phyloP scores from a whole-genome alignment of 345 rosid species.

The Dimocarpus longan region DNA sequence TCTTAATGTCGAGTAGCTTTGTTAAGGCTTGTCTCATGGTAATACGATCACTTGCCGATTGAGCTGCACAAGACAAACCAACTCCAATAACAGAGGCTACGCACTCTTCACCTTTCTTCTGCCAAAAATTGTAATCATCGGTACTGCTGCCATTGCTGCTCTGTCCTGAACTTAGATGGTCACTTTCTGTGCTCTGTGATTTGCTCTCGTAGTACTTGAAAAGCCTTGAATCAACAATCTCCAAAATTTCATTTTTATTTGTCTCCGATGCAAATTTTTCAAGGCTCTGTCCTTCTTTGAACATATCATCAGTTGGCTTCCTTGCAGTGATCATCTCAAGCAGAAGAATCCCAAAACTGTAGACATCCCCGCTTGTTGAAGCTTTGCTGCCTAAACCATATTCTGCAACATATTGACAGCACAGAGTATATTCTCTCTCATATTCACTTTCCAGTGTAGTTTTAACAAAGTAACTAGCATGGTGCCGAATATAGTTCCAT shows the following conservation, averaged over 20 bases:
- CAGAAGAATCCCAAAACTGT: constrained; percentile 24
- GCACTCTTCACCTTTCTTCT: constrained; percentile 4
- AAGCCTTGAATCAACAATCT: constrained; percentile 18
- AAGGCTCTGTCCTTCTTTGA: constrained; percentile 23
- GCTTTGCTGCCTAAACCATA: constrained; percentile 24
- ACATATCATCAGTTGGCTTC: constrained; percentile 21
- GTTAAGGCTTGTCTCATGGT: constrained; percentile 25
- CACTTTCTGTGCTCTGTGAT: neutral
- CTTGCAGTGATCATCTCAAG: constrained; percentile 15
- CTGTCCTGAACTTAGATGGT: neutral
- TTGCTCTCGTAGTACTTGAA: neutral
- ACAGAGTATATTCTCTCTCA: neutral
- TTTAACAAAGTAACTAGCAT: too few relatives aligned
- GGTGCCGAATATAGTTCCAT: too few relatives aligned
- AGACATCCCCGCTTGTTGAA: constrained; percentile 29
- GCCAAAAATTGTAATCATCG: neutral
- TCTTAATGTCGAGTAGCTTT: constrained; percentile 17
- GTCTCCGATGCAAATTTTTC: neutral
- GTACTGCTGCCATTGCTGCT: neutral
- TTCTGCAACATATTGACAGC: constrained; percentile 5
- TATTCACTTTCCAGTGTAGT: too few relatives aligned
- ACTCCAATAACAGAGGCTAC: constrained; percentile 10
- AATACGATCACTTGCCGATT: constrained; percentile 22
- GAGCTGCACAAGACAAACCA: constrained; percentile 27
- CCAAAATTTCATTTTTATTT: neutral